phyloP scores from a whole-genome alignment of 2,329 filamentous ascomycete genomes.

The Scytalidium lignicola region DNA sequence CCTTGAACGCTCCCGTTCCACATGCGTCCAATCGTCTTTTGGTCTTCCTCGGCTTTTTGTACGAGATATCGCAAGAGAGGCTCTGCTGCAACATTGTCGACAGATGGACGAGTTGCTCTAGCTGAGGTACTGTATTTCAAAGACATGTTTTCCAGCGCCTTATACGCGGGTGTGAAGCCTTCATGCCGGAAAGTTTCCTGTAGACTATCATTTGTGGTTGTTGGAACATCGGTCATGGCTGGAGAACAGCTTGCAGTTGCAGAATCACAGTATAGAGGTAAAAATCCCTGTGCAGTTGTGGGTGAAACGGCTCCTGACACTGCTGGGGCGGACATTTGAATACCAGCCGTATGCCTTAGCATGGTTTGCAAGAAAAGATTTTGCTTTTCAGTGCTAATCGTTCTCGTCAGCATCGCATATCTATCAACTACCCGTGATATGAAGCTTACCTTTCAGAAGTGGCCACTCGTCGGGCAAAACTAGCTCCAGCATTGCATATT shows the following conservation, averaged over 20 bases:
- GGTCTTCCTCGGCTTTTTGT: slow-evolving; percentile 15
- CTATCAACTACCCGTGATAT: slow-evolving; percentile 1
- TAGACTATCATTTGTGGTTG: background rate
- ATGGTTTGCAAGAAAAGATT: slow-evolving; percentile 27
- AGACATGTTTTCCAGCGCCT: background rate
- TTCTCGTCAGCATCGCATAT: background rate
- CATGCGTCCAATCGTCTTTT: slow-evolving; percentile 12
- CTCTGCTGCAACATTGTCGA: slow-evolving; percentile 15
- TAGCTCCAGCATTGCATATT: slow-evolving; percentile 8
- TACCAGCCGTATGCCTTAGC: slow-evolving; percentile 18
- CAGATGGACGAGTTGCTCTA: background rate
- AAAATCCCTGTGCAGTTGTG: slow-evolving; percentile 26
- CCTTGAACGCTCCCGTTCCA: slow-evolving; percentile 9
- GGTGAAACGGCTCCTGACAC: slow-evolving; percentile 25
- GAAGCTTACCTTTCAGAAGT: slow-evolving; percentile 19
- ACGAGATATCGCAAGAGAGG: slow-evolving; percentile 20
- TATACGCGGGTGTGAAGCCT: background rate
- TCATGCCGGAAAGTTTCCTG: background rate
- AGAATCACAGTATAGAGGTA: slow-evolving; percentile 27
- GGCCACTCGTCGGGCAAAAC: slow-evolving; percentile 19
- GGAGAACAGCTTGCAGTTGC: slow-evolving; percentile 27
- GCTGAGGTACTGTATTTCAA: background rate
- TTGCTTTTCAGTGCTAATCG: slow-evolving; percentile 19
- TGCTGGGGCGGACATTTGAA: slow-evolving; percentile 19
- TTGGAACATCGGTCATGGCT: slow-evolving; percentile 11